Base-by-base conservation (phyloP, 2,329 filamentous ascomycete species). In the Alternaria gansuensis region DNA sequence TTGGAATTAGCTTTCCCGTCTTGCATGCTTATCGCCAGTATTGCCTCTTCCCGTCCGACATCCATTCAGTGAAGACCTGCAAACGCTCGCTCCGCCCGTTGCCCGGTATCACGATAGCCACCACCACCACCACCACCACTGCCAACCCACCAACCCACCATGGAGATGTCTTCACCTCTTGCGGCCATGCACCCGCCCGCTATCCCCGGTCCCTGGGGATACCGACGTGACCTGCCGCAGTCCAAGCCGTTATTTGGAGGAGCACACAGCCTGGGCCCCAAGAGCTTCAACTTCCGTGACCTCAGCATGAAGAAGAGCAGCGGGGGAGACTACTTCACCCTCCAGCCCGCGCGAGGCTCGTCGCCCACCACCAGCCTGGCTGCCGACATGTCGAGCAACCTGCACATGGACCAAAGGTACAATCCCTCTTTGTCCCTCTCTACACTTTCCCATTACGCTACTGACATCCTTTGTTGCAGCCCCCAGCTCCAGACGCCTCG, bases 311-410 rank as follows among this genome's bases (percentile, higher is more conserved):
- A 83, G 85, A 79, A 83, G 85, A 79, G 88, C 75, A 80, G 86
- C 67, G 83, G 84, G 62, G 80, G 84, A 34, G 93, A 96, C 78
- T 97, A 95, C 82, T 96, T 98, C 82, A 88, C 85, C 71, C 79
- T 90, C 70, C 93, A 91, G 75, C 85, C 90, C 51, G 83, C 92
- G 71, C 87, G 88, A 67, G 92, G 92, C 48, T 96, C 93, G 21
- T 99, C 95, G 56, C 95, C 95, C 5, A 93, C 93, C 34, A 88
- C 92, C 51, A 96, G 92, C 74, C 82, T 99, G 68, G 94, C 93
- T 40, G 93, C 93, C 62, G 95, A 99, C 80, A 85, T 98, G 70
- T 97, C 93, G 58, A 93, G 97, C 76, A 99, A 98, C 82, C 96
- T 98, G 77, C 91, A 94, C 76, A 91, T 98, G 77, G 93, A 97